Conservation (phyloP, 2,329 filamentous ascomycete species). For the Madurella fahalii region DNA sequence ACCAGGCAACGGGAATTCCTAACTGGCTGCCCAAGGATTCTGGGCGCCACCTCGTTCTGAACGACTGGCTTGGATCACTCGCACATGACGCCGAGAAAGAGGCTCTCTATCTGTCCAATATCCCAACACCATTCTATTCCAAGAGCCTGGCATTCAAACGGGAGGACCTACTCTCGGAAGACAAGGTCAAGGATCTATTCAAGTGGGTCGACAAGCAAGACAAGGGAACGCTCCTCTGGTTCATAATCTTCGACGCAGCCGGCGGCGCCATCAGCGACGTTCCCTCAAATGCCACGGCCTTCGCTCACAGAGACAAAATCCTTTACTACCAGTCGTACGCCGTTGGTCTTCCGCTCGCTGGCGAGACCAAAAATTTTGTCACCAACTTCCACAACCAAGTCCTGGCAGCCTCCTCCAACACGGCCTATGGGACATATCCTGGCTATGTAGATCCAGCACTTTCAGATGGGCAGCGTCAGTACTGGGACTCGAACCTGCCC, state of each 20-base stretch:
- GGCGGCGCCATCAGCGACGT: constrained; percentile 58
- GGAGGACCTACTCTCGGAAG: constrained; percentile 44
- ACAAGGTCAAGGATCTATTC: constrained; percentile 48
- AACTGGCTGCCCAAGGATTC: constrained; percentile 42
- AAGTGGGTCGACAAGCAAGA: constrained; percentile 46
- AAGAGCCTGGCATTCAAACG: constrained; percentile 53
- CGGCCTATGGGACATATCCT: constrained; percentile 51
- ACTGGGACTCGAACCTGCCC: constrained; percentile 53
- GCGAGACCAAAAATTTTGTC: constrained; percentile 48
- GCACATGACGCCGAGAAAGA: constrained; percentile 48
- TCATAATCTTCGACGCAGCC: constrained; percentile 58
- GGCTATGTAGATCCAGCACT: constrained; percentile 58
- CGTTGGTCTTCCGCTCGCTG: constrained; percentile 45
- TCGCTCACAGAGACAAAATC: constrained; percentile 59
- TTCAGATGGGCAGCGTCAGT: constrained; percentile 43
- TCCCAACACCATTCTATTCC: constrained; percentile 50
- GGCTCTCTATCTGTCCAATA: constrained; percentile 43
- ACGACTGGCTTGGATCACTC: constrained; percentile 61
- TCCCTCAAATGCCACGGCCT: constrained; percentile 53
- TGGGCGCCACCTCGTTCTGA: constrained; percentile 38
- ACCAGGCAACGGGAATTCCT: constrained; percentile 46
- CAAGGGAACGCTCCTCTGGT: constrained; percentile 54
- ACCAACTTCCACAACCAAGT: constrained; percentile 44
- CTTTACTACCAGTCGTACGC: constrained; percentile 62
- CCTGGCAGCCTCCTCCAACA: constrained; percentile 34